phyloP scores from a whole-genome alignment of 176 grass and related monocot genomes.

The Tillandsia fasciculata region DNA sequence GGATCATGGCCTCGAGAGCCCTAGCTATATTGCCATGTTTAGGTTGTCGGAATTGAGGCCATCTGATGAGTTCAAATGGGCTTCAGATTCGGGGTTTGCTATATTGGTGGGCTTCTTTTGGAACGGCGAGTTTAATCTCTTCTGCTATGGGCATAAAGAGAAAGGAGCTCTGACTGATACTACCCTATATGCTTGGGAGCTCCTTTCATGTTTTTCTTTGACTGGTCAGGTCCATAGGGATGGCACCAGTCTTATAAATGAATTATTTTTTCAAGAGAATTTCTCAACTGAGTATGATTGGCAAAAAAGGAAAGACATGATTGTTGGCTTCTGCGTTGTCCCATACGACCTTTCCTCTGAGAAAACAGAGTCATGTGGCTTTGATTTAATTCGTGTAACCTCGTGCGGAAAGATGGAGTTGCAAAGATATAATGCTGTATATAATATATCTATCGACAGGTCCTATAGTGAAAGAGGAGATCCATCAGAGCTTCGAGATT shows the following conservation, averaged over 20 bases:
- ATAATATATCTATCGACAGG: constrained; percentile 19
- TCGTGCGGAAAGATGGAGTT: constrained; percentile 62
- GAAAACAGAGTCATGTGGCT: constrained; percentile 30
- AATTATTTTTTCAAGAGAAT: constrained; percentile 31
- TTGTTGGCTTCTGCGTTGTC: constrained; percentile 57
- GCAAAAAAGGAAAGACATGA: constrained; percentile 21
- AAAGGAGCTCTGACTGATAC: constrained; percentile 25
- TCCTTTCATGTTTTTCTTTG: constrained; percentile 53
- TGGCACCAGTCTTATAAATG: constrained; percentile 30
- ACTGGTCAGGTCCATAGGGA: constrained; percentile 23
- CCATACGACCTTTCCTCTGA: constrained; percentile 25
- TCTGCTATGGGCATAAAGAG: constrained; percentile 51
- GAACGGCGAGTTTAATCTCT: constrained; percentile 47
- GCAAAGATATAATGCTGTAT: constrained; percentile 39
- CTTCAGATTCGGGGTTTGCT: constrained; percentile 44
- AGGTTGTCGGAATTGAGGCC: constrained; percentile 46
- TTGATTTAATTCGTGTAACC: constrained; percentile 62
- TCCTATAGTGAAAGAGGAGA: constrained; percentile 31
- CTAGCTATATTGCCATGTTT: constrained; percentile 61
- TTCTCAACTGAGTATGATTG: constrained; percentile 20
- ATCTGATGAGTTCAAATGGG: constrained; percentile 40
- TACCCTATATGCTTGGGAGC: constrained; percentile 46
- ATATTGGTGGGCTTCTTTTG: constrained; percentile 71
- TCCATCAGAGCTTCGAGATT: constrained; percentile 17
- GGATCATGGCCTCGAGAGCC: constrained; percentile 54